Evolutionary conservation across 2,329 filamentous ascomycete genomes (phyloP), one percentile per base, ranked within the genome.

Genomic region (Pleoardoris graminearum): DNA sequence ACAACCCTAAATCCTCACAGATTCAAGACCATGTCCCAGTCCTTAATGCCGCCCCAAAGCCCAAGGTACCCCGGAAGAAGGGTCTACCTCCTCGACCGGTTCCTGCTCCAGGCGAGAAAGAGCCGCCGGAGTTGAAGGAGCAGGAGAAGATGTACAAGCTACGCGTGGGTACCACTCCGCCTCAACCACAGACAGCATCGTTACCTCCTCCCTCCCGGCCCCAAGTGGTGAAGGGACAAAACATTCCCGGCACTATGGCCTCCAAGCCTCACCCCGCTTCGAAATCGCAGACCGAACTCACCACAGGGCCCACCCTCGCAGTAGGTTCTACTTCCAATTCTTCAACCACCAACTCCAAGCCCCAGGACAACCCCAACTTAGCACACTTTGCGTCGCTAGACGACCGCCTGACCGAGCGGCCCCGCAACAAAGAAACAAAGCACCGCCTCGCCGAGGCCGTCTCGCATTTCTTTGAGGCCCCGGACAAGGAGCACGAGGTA

Each of bases 31-130:
- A 5, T 27, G 25, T 10, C 25, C 10, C 25, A 27, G 5, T 27
- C 25, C 25, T 5, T 6, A 27, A 27, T 6, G 25, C 25, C 25
- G 6, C 25, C n/a, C n/a, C n/a, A n/a, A n/a, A 27, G 25, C 6
- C 10, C 21, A 44, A 27, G 8, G 22, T 4, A 35, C 8, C 12
- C 16, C 16, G 25, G 12, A 39, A 51, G 33, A 51, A 30, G 12
- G 42, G 42, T 7, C 29, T 51, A 3, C 48, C 48, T 23, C 48
- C 48, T 33, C 48, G 32, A 14, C 48, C 48, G 14, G 35, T 46
- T 5, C 48, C 16, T 17, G 14, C 27, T 43, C 47, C 29, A 8
- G 29, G 46, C 21, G 48, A 38, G 23, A 17, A 7, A 30, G 33
- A 32, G 12, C 48, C 48, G 4, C 32, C 33, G 7, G 44, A 47